A percentile compares a stretch with the other conserved stretches of the same genome.
Evolutionary conservation across 2,329 filamentous ascomycete species (phyloP).

Genomic region (Akanthomyces lecanii): DNA sequence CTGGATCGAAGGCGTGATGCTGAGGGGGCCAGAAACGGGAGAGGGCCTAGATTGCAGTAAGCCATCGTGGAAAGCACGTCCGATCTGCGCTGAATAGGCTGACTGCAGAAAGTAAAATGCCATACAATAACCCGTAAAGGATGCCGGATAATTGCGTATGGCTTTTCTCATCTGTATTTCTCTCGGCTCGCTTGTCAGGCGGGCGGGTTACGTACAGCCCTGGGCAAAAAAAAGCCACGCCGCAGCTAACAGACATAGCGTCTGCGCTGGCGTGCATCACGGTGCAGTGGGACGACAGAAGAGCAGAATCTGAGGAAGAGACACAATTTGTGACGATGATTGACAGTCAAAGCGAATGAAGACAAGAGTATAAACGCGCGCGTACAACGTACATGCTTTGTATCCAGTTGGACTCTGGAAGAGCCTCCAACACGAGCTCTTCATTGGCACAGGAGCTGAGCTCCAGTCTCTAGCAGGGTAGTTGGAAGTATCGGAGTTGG

Average conservation of each 20-base stretch:
- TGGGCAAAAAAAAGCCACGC: not conserved
- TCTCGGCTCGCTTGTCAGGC: not conserved
- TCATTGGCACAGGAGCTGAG: not conserved
- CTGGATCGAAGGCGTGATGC: conserved; percentile 1
- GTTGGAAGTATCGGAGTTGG: not conserved
- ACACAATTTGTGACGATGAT: too few relatives aligned
- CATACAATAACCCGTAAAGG: not conserved
- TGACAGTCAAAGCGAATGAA: conserved; percentile 5
- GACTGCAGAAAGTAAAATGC: not conserved
- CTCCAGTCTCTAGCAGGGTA: not conserved
- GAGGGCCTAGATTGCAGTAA: not conserved
- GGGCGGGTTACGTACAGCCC: not conserved
- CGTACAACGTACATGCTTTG: not conserved
- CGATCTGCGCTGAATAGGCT: not conserved
- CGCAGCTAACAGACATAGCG: not conserved
- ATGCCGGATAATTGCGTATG: not conserved
- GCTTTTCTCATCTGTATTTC: not conserved
- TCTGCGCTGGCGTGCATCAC: conserved; percentile 4
- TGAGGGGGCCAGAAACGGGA: not conserved
- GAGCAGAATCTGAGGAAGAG: too few relatives aligned
- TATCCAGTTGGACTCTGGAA: not conserved
- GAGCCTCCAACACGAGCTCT: not conserved
- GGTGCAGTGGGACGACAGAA: not conserved
- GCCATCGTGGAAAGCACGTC: not conserved
- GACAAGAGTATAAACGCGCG: conserved; percentile 5